phyloP scores from a whole-genome alignment of 179 eudicot genomes.

The Beta lomatogona region DNA sequence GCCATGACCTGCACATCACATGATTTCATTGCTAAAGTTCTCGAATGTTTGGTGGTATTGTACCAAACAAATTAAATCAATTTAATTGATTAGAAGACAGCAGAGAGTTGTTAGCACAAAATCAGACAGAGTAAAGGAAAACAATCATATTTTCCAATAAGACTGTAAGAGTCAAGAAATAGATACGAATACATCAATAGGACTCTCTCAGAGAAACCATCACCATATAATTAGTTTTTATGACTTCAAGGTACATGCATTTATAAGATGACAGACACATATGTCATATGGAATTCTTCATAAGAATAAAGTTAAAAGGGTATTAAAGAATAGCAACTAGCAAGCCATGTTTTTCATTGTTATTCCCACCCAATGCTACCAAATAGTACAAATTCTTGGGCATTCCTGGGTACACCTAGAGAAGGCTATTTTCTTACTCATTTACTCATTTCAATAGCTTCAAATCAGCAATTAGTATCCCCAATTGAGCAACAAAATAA shows the following conservation, averaged over 20 bases:
- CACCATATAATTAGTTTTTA: background rate
- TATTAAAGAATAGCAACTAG: background rate
- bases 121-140: background rate
- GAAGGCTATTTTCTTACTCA: too few species aligned
- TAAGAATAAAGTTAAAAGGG: background rate
- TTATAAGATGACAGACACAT: background rate
- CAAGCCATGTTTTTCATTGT: background rate
- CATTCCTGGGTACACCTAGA: background rate
- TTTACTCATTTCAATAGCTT: too few species aligned
- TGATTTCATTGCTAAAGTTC: background rate
- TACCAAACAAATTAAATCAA: background rate
- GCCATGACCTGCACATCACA: conserved; percentile 30
- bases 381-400: background rate
- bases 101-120: background rate
- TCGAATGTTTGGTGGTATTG: background rate
- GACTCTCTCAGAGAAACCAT: background rate
- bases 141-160: background rate
- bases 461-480: too few species aligned
- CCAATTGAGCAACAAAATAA: too few species aligned
- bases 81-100: background rate
- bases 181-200: background rate
- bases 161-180: background rate
- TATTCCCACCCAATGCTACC: background rate
- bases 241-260: background rate
- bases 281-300: background rate